Evolutionary conservation across 495 filamentous ascomycete species (phyloP).

Genomic region (Aspergillus ostianus): DNA sequence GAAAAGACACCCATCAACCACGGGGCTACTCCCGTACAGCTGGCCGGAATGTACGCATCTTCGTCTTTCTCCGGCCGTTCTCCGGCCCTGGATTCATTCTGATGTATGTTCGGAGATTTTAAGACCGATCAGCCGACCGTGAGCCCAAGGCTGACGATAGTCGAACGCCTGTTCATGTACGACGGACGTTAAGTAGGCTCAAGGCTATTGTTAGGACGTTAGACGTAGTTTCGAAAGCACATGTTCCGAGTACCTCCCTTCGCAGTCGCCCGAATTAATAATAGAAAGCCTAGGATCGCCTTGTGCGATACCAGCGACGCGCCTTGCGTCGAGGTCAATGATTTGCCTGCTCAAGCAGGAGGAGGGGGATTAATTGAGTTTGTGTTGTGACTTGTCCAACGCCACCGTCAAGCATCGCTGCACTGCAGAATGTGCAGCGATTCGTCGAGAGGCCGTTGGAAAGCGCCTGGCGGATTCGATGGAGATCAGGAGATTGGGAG

Average conservation of each 20-base stretch:
- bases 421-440: constrained; percentile 11
- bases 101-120: constrained; percentile 2
- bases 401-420: constrained; percentile 13
- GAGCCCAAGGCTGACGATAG: neutral
- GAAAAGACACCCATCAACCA: no score
- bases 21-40: no score
- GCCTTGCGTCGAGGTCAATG: neutral
- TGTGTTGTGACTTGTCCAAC: constrained; percentile 19
- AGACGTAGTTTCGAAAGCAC: neutral
- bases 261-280: neutral
- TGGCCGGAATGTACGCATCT: neutral
- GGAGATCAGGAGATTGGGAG: neutral
- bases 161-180: constrained; percentile 9
- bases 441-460: neutral
- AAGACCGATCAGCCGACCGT: neutral
- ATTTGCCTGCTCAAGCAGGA: neutral
- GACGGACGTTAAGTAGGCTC: neutral
- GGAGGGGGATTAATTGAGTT: neutral
- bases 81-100: neutral
- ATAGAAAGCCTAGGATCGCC: neutral
- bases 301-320: neutral
- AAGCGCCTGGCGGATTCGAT: neutral
- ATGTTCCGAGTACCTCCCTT: neutral
- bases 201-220: neutral
- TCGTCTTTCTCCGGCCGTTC: neutral